Evolutionary conservation across 306 rosid genomes (phyloP), one percentile per base, ranked within the genome.

Genomic region (Cicer judaicum): DNA sequence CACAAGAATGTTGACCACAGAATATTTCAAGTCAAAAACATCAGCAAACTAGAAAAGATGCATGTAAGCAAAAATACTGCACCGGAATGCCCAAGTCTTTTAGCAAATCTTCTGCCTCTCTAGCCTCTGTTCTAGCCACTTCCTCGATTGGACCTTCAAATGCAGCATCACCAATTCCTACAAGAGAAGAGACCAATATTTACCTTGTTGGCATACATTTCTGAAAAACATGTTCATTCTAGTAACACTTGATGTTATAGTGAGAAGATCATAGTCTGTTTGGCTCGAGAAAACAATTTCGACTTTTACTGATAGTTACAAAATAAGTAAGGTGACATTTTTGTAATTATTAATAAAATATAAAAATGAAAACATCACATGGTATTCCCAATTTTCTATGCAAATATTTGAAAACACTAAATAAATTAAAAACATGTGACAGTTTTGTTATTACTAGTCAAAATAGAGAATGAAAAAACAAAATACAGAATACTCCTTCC

Each of bases 131-230:
- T 56, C 86, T 84, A 50, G 99, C 99, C 19, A 94, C 97, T 84
- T 94, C 88, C 85, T 91, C 99, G 34, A 94, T 92, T 29, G 96
- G 98, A 75, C 97, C 98, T 76, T 93, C 85, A 6, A 87, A 70
- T 56, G 82, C 84, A 43, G 85, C 85, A 12, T 93, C 89, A 76
- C 81, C 97, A 73, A 85, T 54, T 68, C 96, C 96, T 88, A 74
- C 88, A 83, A 55, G 65, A 12, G 5, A 71, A 72, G 56, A 79
- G 67, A 67, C 81, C 65, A 77, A 54, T 61, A 56, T 75, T 59
- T 10, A 9, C 59, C 43, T 13, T 61, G 43, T 29, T 21, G 55
- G 43, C 63, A 70, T 49, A 46, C 69, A 56, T 44, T 65, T 11
- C 24, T 42, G 18, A 75, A 70, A 57, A 55, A 34, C 71, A 71